Evolutionary conservation across 1,139 yeast species (phyloP), one percentile per base, ranked within the genome.

Genomic region (Geotrichum aggregatum): DNA sequence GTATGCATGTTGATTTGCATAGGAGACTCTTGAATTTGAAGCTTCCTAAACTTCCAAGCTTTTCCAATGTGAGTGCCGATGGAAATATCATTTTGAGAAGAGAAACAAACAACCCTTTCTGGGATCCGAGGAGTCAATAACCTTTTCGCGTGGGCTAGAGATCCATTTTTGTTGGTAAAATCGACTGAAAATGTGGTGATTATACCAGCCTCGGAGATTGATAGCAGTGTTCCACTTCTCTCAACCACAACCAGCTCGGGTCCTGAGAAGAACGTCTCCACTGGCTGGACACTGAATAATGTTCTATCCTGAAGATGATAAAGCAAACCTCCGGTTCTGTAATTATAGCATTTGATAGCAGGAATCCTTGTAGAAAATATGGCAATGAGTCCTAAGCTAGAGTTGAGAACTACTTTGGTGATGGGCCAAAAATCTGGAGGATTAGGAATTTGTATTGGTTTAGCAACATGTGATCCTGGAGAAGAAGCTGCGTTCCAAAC

Each of bases 121-220:
- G 80, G 83, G 30, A 86, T 82, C 63, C 94, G 75, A 2, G 95
- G 91, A 0, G 95, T 83, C 5, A 76, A 65, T 8, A 87, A 66
- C 54, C 78, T 77, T 44, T 76, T 77, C 45, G 84, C 82, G 1
- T 82, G 73, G 1, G 73, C 70, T 13, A 84, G 61, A 19, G 69
- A 65, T 6, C 33, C 50, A 24, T 55, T 53, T 3, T 54, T 44
- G 26, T 47, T 52, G 5, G 50, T 31, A 39, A 54, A 54, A 14
- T 52, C 55, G 16, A 54, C 34, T 26, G 50, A 36, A 28, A 40
- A 38, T 16, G 30, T 48, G 18, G 53, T 49, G 16, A 44, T 49
- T 22, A 44, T 47, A 19, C 63, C 65, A 8, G 55, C 31, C 24
- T 55, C 57, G 10, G 60, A 54, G 10, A 65, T 54, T 2, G 61